A percentile compares a stretch with the other conserved stretches of the same genome.
Evolutionary conservation across 441 rosid genomes (phyloP).

Genomic region (Erysimum cheiri): DNA sequence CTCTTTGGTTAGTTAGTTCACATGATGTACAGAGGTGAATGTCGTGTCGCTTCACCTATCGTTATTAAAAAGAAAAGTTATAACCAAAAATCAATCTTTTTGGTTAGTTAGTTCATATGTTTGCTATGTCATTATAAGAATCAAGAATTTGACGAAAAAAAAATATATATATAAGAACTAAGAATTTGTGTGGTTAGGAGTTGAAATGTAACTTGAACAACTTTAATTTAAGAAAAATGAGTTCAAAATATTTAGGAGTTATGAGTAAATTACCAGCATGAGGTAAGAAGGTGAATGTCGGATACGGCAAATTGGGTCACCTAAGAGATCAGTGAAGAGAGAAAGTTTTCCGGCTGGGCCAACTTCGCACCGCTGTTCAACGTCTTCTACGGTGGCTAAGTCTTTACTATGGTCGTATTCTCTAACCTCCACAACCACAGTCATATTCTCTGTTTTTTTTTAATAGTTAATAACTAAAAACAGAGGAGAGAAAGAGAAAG

Average conservation of each 20-base stretch:
- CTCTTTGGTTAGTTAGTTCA: constrained; percentile 6
- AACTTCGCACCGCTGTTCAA: constrained; percentile 88
- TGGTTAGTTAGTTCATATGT: neutral
- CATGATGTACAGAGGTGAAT: neutral
- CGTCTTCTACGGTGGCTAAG: constrained; percentile 62
- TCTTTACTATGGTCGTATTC: constrained; percentile 70
- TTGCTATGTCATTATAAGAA: neutral
- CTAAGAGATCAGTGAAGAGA: constrained; percentile 94
- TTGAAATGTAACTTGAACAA: neutral
- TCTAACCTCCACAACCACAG: constrained; percentile 57
- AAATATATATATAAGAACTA: no score
- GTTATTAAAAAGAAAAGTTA: neutral
- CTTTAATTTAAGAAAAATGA: neutral
- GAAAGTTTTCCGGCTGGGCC: constrained; percentile 87
- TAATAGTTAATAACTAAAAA: neutral
- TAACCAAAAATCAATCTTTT: neutral
- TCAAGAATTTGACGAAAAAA: no score
- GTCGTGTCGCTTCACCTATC: neutral
- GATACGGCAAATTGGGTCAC: constrained; percentile 97
- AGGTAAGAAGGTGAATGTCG: constrained; percentile 94
- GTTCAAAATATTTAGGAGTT: neutral
- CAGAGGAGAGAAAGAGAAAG: constrained; percentile 3
- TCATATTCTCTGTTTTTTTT: constrained; percentile 25
- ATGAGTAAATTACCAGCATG: constrained; percentile 73
- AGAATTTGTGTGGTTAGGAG: neutral